Conservation (phyloP, 345 rosid species). For the Moricandia moricandioides region DNA sequence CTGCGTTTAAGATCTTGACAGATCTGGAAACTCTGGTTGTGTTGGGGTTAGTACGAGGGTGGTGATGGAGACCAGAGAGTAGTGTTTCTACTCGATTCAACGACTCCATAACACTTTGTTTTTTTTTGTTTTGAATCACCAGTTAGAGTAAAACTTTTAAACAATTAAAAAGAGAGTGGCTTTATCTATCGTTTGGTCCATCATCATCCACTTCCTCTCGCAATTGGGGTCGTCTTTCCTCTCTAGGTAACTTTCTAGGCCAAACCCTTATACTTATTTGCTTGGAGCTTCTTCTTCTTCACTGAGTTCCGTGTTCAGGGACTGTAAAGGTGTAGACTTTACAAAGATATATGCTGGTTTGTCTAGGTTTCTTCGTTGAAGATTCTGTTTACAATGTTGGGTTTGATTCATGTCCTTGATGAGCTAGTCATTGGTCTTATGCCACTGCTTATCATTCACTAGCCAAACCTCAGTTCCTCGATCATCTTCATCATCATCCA, state of each 20-base stretch:
- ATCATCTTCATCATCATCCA: not conserved
- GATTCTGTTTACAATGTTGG: conserved; percentile 45
- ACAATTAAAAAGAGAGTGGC: not conserved
- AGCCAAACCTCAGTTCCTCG: conserved; percentile 30
- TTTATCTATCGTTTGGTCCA: conserved; percentile 23
- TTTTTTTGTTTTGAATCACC: no score
- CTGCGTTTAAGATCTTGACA: conserved; percentile 11
- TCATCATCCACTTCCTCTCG: conserved; percentile 10
- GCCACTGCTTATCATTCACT: conserved; percentile 43
- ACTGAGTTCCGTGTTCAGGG: not conserved
- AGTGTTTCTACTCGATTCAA: conserved; percentile 12
- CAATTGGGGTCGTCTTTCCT: conserved; percentile 13
- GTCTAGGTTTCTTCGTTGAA: conserved; percentile 16
- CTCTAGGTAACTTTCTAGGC: not conserved
- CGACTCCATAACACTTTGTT: conserved; percentile 2
- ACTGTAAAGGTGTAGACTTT: conserved; percentile 24
- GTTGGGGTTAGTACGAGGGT: not conserved
- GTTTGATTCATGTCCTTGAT: conserved; percentile 50
- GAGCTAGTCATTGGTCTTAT: conserved; percentile 59
- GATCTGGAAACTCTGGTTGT: conserved; percentile 18
- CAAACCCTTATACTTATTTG: not conserved
- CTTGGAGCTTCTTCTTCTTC: conserved; percentile 18
- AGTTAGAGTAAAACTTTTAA: no score
- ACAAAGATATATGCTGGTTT: conserved; percentile 24
- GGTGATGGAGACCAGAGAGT: not conserved